Evolutionary conservation across 2,329 filamentous ascomycete genomes (phyloP).

Genomic region (Rhytidhysteron rufulum): DNA sequence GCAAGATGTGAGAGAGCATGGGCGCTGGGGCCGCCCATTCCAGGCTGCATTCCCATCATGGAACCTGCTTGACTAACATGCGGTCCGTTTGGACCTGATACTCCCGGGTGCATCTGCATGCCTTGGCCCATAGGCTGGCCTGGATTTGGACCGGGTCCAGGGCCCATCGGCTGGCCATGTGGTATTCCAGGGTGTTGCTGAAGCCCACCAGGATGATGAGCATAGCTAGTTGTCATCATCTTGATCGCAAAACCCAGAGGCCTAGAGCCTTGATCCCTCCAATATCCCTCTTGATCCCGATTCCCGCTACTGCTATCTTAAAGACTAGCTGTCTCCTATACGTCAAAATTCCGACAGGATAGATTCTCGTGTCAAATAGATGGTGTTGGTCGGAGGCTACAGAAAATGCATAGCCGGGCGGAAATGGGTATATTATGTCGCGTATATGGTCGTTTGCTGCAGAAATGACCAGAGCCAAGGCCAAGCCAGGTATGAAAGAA

Average conservation of each 20-base stretch:
- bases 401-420: too few species aligned
- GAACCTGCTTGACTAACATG: slow-evolving; percentile 67
- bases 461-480: too few species aligned
- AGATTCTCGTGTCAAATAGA: too few species aligned
- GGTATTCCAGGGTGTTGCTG: slow-evolving; percentile 65
- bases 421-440: too few species aligned
- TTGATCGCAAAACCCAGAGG: slow-evolving; percentile 23
- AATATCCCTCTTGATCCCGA: not conserved
- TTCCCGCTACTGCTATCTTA: slow-evolving; percentile 2
- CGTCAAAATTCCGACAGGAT: too few species aligned
- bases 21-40: slow-evolving; percentile 57
- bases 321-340: not conserved
- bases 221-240: slow-evolving; percentile 68
- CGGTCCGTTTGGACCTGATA: slow-evolving; percentile 65
- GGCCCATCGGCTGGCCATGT: slow-evolving; percentile 59
- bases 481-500: too few species aligned
- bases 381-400: too few species aligned
- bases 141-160: slow-evolving; percentile 65
- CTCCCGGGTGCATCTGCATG: slow-evolving; percentile 71
- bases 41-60: slow-evolving; percentile 76
- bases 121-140: slow-evolving; percentile 67
- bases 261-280: slow-evolving; percentile 1
- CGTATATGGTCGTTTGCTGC: too few species aligned
- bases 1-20: slow-evolving; percentile 71
- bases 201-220: slow-evolving; percentile 67